Evolutionary conservation across 805 yeast species (phyloP).

Genomic region (Jamesozyma piceae): DNA sequence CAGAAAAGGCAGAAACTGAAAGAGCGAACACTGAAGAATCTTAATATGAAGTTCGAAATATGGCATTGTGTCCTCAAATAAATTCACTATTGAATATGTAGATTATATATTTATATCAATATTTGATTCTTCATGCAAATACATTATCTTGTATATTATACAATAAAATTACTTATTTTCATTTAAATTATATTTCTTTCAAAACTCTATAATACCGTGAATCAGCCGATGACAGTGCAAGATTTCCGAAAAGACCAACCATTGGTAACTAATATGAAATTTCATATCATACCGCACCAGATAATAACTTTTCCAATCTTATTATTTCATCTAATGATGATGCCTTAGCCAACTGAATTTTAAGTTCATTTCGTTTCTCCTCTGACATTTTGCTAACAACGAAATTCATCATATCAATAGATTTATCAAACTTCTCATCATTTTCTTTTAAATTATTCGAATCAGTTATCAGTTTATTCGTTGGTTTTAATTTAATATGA

Average conservation of each 20-base stretch:
- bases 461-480: neutral
- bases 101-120: too few species aligned
- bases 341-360: slow-evolving; percentile 50
- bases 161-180: too few species aligned
- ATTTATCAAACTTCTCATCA: slow-evolving; percentile 17
- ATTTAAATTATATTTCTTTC: too few species aligned
- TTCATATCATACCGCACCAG: slow-evolving; percentile 23
- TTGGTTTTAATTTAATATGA: slow-evolving; percentile 19
- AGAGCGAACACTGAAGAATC: neutral
- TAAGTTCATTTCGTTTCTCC: slow-evolving; percentile 43
- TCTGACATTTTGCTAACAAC: slow-evolving; percentile 41
- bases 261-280: too few species aligned
- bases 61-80: too few species aligned
- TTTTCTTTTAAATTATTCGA: neutral
- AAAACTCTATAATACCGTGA: too few species aligned
- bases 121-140: too few species aligned
- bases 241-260: too few species aligned
- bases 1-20: neutral
- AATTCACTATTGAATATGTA: too few species aligned
- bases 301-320: slow-evolving; percentile 49
- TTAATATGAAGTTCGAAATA: too few species aligned
- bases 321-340: slow-evolving; percentile 67
- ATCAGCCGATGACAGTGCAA: too few species aligned
- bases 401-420: slow-evolving; percentile 29
- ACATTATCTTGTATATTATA: too few species aligned